phyloP scores from a whole-genome alignment of 495 filamentous ascomycete genomes.

The Penicillium robsamsonii region DNA sequence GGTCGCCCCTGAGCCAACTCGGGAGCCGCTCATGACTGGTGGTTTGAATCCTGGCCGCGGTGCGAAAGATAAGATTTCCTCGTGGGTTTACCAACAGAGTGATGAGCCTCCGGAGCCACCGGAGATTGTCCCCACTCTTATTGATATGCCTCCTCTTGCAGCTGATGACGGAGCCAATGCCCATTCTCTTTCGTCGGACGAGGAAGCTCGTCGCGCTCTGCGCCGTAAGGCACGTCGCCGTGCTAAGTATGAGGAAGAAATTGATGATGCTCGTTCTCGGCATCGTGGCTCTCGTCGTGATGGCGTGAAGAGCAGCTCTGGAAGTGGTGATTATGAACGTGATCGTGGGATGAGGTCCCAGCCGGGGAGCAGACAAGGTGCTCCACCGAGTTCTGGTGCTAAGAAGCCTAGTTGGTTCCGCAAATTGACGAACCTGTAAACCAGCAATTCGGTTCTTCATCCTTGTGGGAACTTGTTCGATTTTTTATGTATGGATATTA shows the following conservation, averaged over 20 bases:
- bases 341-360: slow-evolving; percentile 39
- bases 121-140: slow-evolving; percentile 51
- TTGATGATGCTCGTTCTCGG: slow-evolving; percentile 36
- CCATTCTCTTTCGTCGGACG: slow-evolving; percentile 43
- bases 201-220: slow-evolving; percentile 39
- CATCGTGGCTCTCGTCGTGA: slow-evolving; percentile 35
- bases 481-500: neutral
- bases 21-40: slow-evolving; percentile 30
- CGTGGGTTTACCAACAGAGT: slow-evolving; percentile 58
- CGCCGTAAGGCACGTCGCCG: slow-evolving; percentile 39
- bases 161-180: slow-evolving; percentile 19
- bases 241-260: slow-evolving; percentile 43
- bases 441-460: neutral
- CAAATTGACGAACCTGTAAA: slow-evolving; percentile 42
- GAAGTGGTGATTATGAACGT: slow-evolving; percentile 45
- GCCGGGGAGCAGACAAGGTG: slow-evolving; percentile 31
- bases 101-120: slow-evolving; percentile 59
- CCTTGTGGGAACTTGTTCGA: neutral
- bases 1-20: slow-evolving; percentile 17
- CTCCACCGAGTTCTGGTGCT: slow-evolving; percentile 28
- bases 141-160: slow-evolving; percentile 49
- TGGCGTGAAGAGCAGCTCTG: slow-evolving; percentile 39
- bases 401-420: slow-evolving; percentile 51
- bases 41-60: slow-evolving; percentile 20
- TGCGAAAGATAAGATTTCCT: slow-evolving; percentile 55